Percentiles rank a stretch among this genome's conserved stretches.
Conservation (phyloP, 106 monocot species). For the Ottelia alismoides region DNA sequence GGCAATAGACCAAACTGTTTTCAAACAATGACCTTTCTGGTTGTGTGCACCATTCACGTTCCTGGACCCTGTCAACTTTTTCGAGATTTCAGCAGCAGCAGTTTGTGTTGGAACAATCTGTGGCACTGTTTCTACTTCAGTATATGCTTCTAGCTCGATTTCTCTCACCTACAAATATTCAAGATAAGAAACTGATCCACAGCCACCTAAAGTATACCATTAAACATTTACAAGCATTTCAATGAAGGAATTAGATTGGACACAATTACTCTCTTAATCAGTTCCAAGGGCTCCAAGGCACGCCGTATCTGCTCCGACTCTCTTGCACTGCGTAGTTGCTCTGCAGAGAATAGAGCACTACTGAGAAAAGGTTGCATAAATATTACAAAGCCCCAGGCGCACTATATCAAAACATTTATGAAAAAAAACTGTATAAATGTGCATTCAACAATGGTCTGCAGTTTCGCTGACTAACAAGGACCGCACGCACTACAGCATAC, state of each 20-base stretch:
- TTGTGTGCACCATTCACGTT: constrained; percentile 60
- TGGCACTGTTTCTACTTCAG: constrained; percentile 22
- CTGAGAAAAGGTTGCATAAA: not conserved
- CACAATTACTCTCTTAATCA: constrained; percentile 62
- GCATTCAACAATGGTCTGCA: not conserved
- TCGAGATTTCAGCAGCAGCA: constrained; percentile 78
- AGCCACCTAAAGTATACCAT: not conserved
- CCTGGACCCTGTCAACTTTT: constrained; percentile 51
- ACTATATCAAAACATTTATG: not conserved
- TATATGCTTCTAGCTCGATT: constrained; percentile 50
- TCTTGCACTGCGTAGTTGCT: constrained; percentile 29
- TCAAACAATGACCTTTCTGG: constrained; percentile 94
- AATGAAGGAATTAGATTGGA: not conserved
- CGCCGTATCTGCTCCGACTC: constrained; percentile 70
- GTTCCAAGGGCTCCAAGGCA: constrained; percentile 57
- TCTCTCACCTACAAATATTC: constrained; percentile 55
- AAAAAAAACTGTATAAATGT: not conserved
- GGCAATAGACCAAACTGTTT: too few species aligned
- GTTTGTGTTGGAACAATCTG: constrained; percentile 43
- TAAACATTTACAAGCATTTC: not conserved
- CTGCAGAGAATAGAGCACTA: too few species aligned
- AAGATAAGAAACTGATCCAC: constrained; percentile 1
- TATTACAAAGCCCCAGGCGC: not conserved
- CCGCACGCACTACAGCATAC: too few species aligned
- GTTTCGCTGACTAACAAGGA: not conserved